Evolutionary conservation across 2,329 filamentous ascomycete species (phyloP), one percentile per base, ranked within the genome.

Genomic region (Graphiopsis chlorocephala): DNA sequence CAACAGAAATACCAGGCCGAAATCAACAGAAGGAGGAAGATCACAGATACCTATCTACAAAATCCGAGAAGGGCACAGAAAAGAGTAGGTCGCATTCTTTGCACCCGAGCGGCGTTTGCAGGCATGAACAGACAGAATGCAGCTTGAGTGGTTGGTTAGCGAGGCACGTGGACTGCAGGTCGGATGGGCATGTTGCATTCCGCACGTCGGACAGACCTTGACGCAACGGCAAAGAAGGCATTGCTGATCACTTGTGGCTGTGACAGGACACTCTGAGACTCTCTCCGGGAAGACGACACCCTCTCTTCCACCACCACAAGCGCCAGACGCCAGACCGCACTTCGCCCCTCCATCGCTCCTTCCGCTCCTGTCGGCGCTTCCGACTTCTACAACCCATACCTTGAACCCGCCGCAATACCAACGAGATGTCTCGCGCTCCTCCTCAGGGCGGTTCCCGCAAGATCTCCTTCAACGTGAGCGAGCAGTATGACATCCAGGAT

Each of bases 401-500:
- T 45, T 38, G 17, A 28, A 26, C 56, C 33, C 23, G 47, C 47
- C 47, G 47, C 45, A 65, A 26, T 61, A 52, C 65, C 63, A 58
- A 42, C 64, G 69, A 15, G 14, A 63, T 71, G 70, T 72, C 59
- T 56, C 69, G 69, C 60, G 67, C 68, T 45, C 65, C 66, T 59
- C 65, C 77, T 69, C 73, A 74, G 67, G 82, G 80, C 76, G 84
- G 85, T 70, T 88, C 86, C 67, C 82, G 95, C 78, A 99, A 98
- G 86, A 99, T 99, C 78, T 98, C 93, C 64, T 99, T 99, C 88
- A 99, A 99, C 77, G 95, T 99, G 68, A 97, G 93, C 75, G 95
- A 99, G 80, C 95, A 99, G 80, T 99, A 99, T 78, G 95, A 99
- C 76, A 99, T 99, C 71, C 94, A 98, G 79, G 95, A 99, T 88